phyloP scores from a whole-genome alignment of 2,329 filamentous ascomycete species.

The Microdochium paspali region DNA sequence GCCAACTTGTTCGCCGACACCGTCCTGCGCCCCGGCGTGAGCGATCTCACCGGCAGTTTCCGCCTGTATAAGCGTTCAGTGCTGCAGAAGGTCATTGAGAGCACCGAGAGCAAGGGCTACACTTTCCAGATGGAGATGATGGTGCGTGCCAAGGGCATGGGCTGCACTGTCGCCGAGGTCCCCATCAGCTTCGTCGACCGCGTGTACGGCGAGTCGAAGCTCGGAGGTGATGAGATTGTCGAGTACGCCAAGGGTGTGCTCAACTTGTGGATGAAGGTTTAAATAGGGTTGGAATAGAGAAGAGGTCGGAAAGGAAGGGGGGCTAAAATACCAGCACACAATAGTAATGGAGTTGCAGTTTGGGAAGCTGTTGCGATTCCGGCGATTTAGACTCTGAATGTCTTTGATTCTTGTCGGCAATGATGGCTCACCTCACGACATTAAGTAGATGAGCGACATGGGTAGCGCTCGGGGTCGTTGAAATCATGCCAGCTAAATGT shows the following conservation, averaged over 20 bases:
- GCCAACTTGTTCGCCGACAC: conserved; percentile 96
- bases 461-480: no score
- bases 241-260: conserved; percentile 88
- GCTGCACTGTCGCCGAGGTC: conserved; percentile 86
- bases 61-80: conserved; percentile 87
- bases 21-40: conserved; percentile 84
- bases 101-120: conserved; percentile 93
- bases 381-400: no score
- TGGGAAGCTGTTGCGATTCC: no score
- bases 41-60: conserved; percentile 91
- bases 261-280: conserved; percentile 70
- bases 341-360: no score
- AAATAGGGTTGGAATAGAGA: conserved; percentile 4
- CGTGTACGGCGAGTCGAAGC: conserved; percentile 89
- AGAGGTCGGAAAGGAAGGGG: neutral
- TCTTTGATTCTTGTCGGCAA: no score
- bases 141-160: conserved; percentile 93
- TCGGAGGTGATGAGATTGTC: conserved; percentile 91
- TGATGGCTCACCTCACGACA: no score
- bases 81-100: conserved; percentile 80
- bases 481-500: no score
- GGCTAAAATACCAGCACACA: neutral
- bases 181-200: conserved; percentile 95
- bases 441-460: no score
- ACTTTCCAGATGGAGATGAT: conserved; percentile 99